A percentile compares a stretch with the other conserved stretches of the same genome.
Conservation (phyloP, 306 rosid species). For the Pterocarpus santalinus region DNA sequence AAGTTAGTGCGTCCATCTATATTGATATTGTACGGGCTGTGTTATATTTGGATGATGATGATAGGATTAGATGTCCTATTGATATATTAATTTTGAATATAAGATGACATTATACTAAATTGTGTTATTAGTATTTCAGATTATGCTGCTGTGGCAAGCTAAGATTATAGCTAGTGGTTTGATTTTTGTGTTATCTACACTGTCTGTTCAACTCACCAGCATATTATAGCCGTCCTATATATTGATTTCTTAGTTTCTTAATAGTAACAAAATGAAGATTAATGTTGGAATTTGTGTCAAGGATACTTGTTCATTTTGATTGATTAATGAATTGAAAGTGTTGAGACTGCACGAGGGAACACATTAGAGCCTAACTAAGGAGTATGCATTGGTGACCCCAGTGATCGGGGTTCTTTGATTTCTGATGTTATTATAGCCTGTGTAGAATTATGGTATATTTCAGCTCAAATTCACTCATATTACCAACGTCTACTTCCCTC, state of each 20-base stretch:
- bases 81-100: not conserved
- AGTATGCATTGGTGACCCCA: slow-evolving; percentile 23
- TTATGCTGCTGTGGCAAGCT: not conserved
- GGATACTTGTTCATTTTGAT: slow-evolving; percentile 28
- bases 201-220: not conserved
- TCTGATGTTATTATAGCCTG: not conserved
- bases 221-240: not conserved
- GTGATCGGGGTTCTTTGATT: not conserved
- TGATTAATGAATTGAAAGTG: not conserved
- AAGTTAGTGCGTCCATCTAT: too few species aligned
- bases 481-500: not conserved
- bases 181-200: slow-evolving; percentile 6
- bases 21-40: too few species aligned
- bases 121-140: not conserved
- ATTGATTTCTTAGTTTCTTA: not conserved
- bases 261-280: not conserved
- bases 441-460: not conserved
- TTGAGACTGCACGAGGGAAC: not conserved
- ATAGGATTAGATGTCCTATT: slow-evolving; percentile 1
- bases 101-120: not conserved
- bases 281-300: not conserved
- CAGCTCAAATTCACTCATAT: not conserved
- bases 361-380: slow-evolving; percentile 18
- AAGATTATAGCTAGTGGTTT: not conserved
- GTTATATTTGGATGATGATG: not conserved